Base-by-base conservation (phyloP, 2,329 filamentous ascomycete species). In the Stachybotrys chlorohalonatus region DNA sequence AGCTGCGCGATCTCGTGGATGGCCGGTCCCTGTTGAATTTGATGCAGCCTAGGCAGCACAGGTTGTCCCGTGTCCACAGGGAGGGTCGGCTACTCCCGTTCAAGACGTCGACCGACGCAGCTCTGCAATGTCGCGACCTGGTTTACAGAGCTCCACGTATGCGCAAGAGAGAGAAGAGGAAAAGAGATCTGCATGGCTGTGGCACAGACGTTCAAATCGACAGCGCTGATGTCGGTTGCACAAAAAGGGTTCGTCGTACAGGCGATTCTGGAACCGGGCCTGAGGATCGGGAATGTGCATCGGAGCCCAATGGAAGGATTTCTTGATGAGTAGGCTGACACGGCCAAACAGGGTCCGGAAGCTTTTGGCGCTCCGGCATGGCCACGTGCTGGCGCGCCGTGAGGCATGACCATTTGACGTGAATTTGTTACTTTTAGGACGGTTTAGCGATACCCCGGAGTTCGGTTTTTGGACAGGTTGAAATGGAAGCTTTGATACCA, bases 131-230 rank as follows among this genome's bases (percentile, higher is more conserved):
- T 51, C 57, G 53, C 54, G 64, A 64, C 17, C 58, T 61, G 24
- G 54, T 64, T 5, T 60, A 62, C 46, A 59, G 55, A 49, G 53
- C 58, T 6, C 63, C 63, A 15, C 59, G 63, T 30, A 64, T 64
- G 63, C 59, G 63, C 53, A 59, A 63, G n/a, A 62, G 63, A 51
- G 60, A 64, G n/a, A 16, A 42, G 46, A 64, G 62, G 52, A 62
- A 57, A 48, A 56, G 49, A 46, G 58, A 52, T 24, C 60, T 52
- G 32, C 57, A 57, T 24, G 52, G 42, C 31, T 54, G 53, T 39
- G 53, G 52, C 8, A n/a, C 53, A 7, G 53, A 58, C 17, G 47
- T 50, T n/a, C 11, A 15, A 31, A 31, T 53, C 59, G 51, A 31
- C 52, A 16, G 47, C 48, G 9, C 16, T 16, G 17, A 36, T 24